These are phyloP conservation scores for Fusarium vanettenii DNA, from an alignment of 2,329 filamentous ascomycete species.

Conservation along the genomic window DNA sequence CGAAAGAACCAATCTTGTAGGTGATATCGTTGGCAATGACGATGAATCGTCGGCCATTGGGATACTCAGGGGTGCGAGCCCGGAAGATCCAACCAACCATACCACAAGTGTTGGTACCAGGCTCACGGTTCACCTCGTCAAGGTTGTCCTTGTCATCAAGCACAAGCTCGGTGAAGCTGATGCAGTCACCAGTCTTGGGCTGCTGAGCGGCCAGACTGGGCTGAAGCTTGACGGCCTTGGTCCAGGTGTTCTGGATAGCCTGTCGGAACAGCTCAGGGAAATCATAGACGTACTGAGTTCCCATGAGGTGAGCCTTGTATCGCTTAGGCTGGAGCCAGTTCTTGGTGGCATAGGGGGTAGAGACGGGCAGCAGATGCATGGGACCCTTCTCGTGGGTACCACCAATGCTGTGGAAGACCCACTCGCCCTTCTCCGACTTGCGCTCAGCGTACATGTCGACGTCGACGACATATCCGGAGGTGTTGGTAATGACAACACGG, in stretches of 20 bases:
- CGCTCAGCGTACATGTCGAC: conserved; percentile 98
- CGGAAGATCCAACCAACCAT: conserved; percentile 99
- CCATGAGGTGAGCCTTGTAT: conserved; percentile 99
- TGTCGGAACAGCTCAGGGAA: conserved; percentile 99
- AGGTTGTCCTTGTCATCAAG: conserved; percentile 94
- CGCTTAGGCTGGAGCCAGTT: conserved; percentile 98
- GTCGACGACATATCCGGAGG: conserved; percentile 96
- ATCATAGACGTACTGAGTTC: conserved; percentile 99
- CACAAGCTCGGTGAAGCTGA: conserved; percentile 93
- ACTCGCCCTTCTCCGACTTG: conserved; percentile 97
- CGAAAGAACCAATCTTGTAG: conserved; percentile 98
- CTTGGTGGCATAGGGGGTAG: conserved; percentile 95
- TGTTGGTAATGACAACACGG: conserved; percentile 97
- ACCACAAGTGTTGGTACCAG: conserved; percentile 93
- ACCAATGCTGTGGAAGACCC: conserved; percentile 98
- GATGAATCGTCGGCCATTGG: conserved; percentile 89
- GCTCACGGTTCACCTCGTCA: conserved; percentile 92
- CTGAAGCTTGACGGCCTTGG: conserved; percentile 78
- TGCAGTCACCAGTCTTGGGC: conserved; percentile 88
- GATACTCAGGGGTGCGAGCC: conserved; percentile 95
- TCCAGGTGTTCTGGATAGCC: conserved; percentile 96
- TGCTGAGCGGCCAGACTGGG: conserved; percentile 81
- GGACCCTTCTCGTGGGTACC: conserved; percentile 94
- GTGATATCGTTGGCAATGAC: conserved; percentile 99
- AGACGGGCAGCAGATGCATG: conserved; percentile 92